phyloP scores from a whole-genome alignment of 805 yeast genomes.

The Komagataella pseudopastoris region DNA sequence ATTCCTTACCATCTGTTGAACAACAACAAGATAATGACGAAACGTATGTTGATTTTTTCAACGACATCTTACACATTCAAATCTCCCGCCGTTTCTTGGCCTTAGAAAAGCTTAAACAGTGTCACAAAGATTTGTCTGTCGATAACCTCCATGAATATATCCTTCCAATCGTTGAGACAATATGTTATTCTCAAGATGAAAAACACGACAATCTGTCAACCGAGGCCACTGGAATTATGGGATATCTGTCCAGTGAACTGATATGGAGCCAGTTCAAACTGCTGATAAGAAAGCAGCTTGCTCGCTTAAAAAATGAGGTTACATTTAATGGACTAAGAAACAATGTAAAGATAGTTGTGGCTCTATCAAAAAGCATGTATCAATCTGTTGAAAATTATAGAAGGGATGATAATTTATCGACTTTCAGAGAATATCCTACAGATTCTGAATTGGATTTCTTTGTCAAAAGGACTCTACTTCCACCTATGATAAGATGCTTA shows the following conservation, averaged over 20 bases:
- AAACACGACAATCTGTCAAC: constrained; percentile 46
- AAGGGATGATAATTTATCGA: neutral
- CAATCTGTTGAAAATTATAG: constrained; percentile 1
- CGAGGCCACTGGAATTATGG: constrained; percentile 54
- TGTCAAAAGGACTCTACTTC: constrained; percentile 22
- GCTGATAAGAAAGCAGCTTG: constrained; percentile 52
- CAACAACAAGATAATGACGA: constrained; percentile 32
- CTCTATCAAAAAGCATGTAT: constrained; percentile 28
- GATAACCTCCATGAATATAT: constrained; percentile 25
- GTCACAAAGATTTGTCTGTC: constrained; percentile 18
- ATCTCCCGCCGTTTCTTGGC: constrained; percentile 79
- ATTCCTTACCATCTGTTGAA: constrained; percentile 23
- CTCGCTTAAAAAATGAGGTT: neutral
- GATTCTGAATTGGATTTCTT: constrained; percentile 19
- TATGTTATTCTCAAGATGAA: constrained; percentile 38
- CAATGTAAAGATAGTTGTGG: constrained; percentile 39
- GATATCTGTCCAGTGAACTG: constrained; percentile 39
- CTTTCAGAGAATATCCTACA: neutral
- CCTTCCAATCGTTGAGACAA: constrained; percentile 76
- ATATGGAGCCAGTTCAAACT: constrained; percentile 78
- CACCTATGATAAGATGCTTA: constrained; percentile 35
- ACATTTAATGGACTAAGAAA: constrained; percentile 30
- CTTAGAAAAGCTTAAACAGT: constrained; percentile 41
- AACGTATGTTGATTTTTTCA: constrained; percentile 73
- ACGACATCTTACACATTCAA: constrained; percentile 73